Evolutionary conservation across 192 early-diverging fungal genomes (phyloP), one percentile per base, ranked within the genome.

Genomic region (Backusella morwellensis): DNA sequence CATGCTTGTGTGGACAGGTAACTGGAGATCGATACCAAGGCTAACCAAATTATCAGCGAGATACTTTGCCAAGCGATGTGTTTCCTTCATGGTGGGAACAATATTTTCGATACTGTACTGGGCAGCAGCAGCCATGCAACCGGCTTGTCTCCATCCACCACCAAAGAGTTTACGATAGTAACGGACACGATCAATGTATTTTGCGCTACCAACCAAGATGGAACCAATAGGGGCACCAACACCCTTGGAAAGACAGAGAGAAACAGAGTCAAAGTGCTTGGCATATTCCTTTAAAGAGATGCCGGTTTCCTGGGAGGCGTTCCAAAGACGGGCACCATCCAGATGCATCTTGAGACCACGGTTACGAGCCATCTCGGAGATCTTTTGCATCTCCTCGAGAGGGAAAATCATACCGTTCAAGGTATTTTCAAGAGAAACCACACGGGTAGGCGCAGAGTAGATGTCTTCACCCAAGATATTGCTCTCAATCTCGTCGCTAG

Each of bases 121-220:
- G 3, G 90, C 91, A 1, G 92, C 95, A 0, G 90, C 91, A 1
- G 96, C 96, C 52, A 98, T 78, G 29, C 90, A 73, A 26, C 97
- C 96, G 8, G 93, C 93, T 84, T 98, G 97, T 9, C 95, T 84
- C 96, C 95, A 97, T 2, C 95, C 96, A 72, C 96, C 97, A 67
- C 97, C 97, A 85, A 93, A 97, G 54, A 94, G 73, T 82, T 97
- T 95, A 72, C 97, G 89, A 80, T 94, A 92, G 79, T 95, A 93
- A 14, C 91, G 80, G 0, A 94, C 96, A 66, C 88, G 92, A 32
- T 90, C 90, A 74, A 98, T 95, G 66, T 90, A 88, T 26, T 80
- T 54, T 38, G 83, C 66, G 36, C 77, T 81, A 5, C 97, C 95
- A 2, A 97, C 94, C n/a, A 98, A 76, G 11, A 95, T 86, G 8